Base-by-base conservation (phyloP, 441 rosid genomes). In the Arabidopsis hybrid region DNA sequence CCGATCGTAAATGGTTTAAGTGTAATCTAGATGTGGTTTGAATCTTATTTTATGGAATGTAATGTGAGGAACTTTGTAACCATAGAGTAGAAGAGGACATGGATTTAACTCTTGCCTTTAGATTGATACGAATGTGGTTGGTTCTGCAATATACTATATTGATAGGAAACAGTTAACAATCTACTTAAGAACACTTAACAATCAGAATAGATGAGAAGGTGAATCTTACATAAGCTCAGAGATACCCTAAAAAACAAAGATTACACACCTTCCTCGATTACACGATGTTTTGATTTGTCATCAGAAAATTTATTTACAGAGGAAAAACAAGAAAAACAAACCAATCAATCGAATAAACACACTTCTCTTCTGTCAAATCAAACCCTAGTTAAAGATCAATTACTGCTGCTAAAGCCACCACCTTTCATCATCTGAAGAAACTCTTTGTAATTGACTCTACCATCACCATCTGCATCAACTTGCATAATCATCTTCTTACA, bases 391-490 rank as follows among this genome's bases (percentile, higher is more conserved):
- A 57, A 50, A 43, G 43, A 55, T 80, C 68, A 85, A 66, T 4
- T 60, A 52, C 83, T 63, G 26, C 83, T 78, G n/a, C 85, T 85
- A 3, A 87, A 86, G 14, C 91, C 95, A 64, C 87, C 86, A 4
- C 85, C 84, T 63, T 85, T 88, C 96, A 90, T 90, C 96, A 90
- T 90, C 71, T 85, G 85, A 82, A 75, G 74, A 60, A 90, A 90
- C 87, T 90, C 96, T 46, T 67, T 81, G 46, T 80, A 88, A 83
- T 85, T 76, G 14, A 90, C 92, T 88, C 79, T 83, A 17, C 92
- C 96, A 72, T 91, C 93, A 14, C 94, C 96, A 68, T 91, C 94
- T 9, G 52, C 86, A 61, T 89, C 96, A 9, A 91, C 96, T 81
- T 82, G 88, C 77, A 42, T 81, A 40, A 91, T 91, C 90, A 91